phyloP scores from a whole-genome alignment of 495 filamentous ascomycete genomes.

The Aspergillus steynii region DNA sequence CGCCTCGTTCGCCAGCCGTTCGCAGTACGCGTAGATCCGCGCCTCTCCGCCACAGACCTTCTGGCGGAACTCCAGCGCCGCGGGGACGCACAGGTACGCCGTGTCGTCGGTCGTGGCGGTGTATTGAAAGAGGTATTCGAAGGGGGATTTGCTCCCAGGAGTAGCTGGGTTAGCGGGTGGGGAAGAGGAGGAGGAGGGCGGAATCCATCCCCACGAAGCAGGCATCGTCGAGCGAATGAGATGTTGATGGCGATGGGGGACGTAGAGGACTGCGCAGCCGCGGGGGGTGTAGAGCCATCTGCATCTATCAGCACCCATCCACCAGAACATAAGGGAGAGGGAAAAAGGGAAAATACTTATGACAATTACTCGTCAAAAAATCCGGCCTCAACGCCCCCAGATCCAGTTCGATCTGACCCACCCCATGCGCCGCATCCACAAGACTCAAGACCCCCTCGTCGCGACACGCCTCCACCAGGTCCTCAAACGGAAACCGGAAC shows the following conservation, averaged over 20 bases:
- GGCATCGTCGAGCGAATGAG: constrained; percentile 75
- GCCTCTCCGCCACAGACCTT: constrained; percentile 74
- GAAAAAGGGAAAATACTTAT: constrained; percentile 60
- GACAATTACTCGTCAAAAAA: constrained; percentile 80
- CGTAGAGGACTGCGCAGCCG: constrained; percentile 77
- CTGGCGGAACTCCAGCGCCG: constrained; percentile 65
- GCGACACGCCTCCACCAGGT: constrained; percentile 60
- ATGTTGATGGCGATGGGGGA: constrained; percentile 68
- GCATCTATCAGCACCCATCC: neutral
- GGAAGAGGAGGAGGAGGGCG: constrained; percentile 30
- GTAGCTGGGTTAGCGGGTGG: constrained; percentile 39
- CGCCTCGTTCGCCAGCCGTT: constrained; percentile 57
- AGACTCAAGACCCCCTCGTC: constrained; percentile 60
- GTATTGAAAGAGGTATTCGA: constrained; percentile 74
- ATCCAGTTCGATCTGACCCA: constrained; percentile 74
- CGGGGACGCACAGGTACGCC: constrained; percentile 69
- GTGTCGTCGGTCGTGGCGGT: constrained; percentile 72
- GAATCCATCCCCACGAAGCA: constrained; percentile 60
- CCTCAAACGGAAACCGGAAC: constrained; percentile 75
- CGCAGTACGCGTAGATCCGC: constrained; percentile 59
- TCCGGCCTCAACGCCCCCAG: constrained; percentile 67
- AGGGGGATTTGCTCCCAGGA: constrained; percentile 54
- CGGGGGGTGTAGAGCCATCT: constrained; percentile 87
- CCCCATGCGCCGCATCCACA: constrained; percentile 80
- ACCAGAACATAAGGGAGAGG: neutral